A percentile compares a stretch with the other conserved stretches of the same genome.
Conservation (phyloP, 2,329 filamentous ascomycete genomes). For the Trichoderma asperellum region DNA sequence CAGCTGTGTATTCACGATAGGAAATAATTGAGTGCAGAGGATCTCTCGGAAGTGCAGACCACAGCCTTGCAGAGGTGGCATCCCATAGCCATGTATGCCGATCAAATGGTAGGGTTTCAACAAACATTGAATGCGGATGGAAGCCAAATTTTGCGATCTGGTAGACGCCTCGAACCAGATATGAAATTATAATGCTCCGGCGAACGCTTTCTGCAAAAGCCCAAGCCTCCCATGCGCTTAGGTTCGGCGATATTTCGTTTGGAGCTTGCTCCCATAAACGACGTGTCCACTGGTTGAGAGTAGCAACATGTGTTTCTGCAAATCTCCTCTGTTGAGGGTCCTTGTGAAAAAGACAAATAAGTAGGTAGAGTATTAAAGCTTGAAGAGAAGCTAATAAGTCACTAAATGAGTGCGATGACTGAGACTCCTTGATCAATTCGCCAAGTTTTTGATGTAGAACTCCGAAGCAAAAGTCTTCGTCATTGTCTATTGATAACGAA, state of each 20-base stretch:
- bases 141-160: neutral
- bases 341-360: neutral
- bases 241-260: neutral
- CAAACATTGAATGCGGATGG: neutral
- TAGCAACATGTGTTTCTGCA: neutral
- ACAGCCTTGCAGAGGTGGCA: neutral
- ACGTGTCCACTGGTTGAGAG: neutral
- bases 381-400: neutral
- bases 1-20: neutral
- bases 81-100: neutral
- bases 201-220: neutral
- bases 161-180: neutral
- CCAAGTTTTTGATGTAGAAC: neutral
- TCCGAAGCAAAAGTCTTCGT: neutral
- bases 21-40: neutral
- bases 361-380: neutral
- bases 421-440: neutral
- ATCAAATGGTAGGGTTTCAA: neutral
- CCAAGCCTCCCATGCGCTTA: neutral
- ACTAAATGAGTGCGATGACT: neutral
- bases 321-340: neutral
- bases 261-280: neutral
- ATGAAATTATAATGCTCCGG: neutral
- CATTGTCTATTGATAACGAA: neutral
- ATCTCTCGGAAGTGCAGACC: neutral